Evolutionary conservation across 768 basidiomycete species (phyloP).

Genomic region (button mushroom (Agaricus bisporus)): DNA sequence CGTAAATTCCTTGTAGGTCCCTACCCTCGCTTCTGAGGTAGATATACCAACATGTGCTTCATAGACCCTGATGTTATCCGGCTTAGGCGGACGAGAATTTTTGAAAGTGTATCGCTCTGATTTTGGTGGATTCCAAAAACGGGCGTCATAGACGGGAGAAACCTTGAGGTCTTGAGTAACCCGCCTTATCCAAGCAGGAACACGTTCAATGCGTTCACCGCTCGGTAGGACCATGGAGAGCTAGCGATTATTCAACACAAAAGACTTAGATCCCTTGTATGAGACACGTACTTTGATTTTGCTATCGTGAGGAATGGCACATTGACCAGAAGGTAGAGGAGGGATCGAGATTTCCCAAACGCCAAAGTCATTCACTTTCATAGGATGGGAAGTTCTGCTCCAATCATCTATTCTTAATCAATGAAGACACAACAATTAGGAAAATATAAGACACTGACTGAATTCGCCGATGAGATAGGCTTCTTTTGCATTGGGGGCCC

Average conservation of each 20-base stretch:
- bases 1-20: constrained; percentile 96
- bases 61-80: constrained; percentile 74
- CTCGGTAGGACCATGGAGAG: constrained; percentile 85
- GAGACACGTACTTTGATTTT: constrained; percentile 73
- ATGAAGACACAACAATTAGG: neutral
- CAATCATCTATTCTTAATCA: constrained; percentile 59
- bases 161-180: constrained; percentile 90
- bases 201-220: constrained; percentile 79
- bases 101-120: constrained; percentile 76
- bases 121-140: constrained; percentile 96
- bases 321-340: constrained; percentile 56
- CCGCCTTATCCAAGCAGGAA: constrained; percentile 92
- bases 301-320: constrained; percentile 89
- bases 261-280: neutral
- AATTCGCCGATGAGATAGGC: constrained; percentile 93
- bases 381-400: constrained; percentile 79
- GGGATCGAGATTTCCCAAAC: constrained; percentile 84
- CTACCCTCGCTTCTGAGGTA: constrained; percentile 79
- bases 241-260: constrained; percentile 31
- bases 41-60: constrained; percentile 99
- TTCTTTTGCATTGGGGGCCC: constrained; percentile 87
- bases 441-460: constrained; percentile 52
- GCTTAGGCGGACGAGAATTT: constrained; percentile 62
- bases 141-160: constrained; percentile 90
- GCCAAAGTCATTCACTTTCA: constrained; percentile 82